Evolutionary conservation across 306 rosid genomes (phyloP).

Genomic region (Quercus gilva): DNA sequence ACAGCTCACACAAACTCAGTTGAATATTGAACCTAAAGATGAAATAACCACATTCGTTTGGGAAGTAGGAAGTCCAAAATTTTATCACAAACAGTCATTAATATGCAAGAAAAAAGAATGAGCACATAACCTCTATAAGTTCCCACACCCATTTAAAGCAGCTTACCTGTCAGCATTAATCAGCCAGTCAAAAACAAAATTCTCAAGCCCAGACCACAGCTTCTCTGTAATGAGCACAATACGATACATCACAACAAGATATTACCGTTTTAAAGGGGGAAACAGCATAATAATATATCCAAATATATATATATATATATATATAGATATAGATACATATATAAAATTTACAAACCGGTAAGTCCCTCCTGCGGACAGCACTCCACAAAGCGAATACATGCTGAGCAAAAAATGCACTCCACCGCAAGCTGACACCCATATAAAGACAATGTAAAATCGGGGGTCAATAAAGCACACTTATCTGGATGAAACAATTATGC

Average conservation of each 20-base stretch:
- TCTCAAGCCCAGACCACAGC: conserved; percentile 99
- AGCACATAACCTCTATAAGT: conserved; percentile 1
- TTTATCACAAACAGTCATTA: background rate
- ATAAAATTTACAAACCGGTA: conserved; percentile 58
- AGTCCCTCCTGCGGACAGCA: conserved; percentile 99
- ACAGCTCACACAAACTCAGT: background rate
- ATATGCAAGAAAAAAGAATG: background rate
- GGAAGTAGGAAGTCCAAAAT: conserved; percentile 8
- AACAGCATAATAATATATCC: background rate
- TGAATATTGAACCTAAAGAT: background rate
- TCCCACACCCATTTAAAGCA: conserved; percentile 12
- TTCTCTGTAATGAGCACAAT: conserved; percentile 62
- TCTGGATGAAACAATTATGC: conserved; percentile 1
- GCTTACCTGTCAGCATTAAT: conserved; percentile 95
- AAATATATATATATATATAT: no score
- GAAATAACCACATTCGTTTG: background rate
- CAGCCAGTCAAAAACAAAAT: conserved; percentile 98
- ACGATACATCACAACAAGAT: background rate
- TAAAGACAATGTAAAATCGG: conserved; percentile 21
- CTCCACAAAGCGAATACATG: conserved; percentile 97
- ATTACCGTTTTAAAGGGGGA: background rate
- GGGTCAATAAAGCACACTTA: conserved; percentile 14
- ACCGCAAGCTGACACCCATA: conserved; percentile 83
- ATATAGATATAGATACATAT: no score
- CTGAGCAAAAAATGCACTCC: conserved; percentile 99